Conservation (phyloP, 345 rosid species). For the Melastoma malabathricum region DNA sequence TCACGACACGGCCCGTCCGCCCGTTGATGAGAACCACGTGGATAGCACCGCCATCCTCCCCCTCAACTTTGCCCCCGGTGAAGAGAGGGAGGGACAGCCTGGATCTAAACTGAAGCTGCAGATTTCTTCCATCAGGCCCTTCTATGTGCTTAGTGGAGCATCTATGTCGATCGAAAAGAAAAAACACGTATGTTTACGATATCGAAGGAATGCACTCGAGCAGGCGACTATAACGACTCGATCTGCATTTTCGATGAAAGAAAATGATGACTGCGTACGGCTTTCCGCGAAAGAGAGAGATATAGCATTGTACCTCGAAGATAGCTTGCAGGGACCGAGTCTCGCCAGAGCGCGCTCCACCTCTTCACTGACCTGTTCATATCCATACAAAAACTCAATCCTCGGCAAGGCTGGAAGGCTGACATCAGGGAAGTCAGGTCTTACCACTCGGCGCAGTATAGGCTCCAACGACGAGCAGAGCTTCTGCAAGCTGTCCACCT, state of each 20-base stretch:
- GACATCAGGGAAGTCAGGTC: conserved; percentile 5
- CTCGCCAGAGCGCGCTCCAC: conserved; percentile 93
- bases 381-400: conserved; percentile 5
- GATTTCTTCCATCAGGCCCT: conserved; percentile 65
- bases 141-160: conserved; percentile 70
- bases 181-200: not conserved
- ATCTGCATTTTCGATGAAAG: too few relatives aligned
- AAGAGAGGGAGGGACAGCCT: conserved; percentile 85
- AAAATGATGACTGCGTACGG: too few relatives aligned
- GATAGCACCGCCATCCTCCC: conserved; percentile 88
- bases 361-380: conserved; percentile 84
- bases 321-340: conserved; percentile 57
- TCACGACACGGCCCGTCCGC: conserved; percentile 49
- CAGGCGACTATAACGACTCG: too few relatives aligned
- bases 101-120: conserved; percentile 76
- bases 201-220: not conserved
- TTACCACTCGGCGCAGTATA: conserved; percentile 87
- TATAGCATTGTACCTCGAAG: conserved; percentile 41
- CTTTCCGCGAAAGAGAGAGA: too few relatives aligned
- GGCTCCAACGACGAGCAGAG: conserved; percentile 96
- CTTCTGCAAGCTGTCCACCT: conserved; percentile 94
- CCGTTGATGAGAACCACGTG: conserved; percentile 60
- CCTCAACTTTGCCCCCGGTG: conserved; percentile 95
- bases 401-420: conserved; percentile 1
- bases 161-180: conserved; percentile 24